Percentiles rank a stretch among this genome's conserved stretches.
phyloP scores from a whole-genome alignment of 805 yeast species.

The Danielozyma ontarioensis region DNA sequence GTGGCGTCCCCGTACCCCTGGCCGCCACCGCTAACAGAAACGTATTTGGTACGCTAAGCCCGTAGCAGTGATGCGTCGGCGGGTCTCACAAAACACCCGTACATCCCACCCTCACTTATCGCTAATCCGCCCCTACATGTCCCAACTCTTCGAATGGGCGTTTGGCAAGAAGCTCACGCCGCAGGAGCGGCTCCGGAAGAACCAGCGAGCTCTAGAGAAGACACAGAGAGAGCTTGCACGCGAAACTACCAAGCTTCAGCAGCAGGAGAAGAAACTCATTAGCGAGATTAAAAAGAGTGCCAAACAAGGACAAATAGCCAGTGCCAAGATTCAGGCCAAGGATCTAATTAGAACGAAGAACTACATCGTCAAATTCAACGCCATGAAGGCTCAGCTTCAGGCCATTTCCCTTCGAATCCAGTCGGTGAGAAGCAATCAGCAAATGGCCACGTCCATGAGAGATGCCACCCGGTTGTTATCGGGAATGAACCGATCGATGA shows the following conservation, averaged over 20 bases:
- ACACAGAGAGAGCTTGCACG: constrained; percentile 91
- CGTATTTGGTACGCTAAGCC: too few relatives aligned
- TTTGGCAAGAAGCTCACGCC: constrained; percentile 93
- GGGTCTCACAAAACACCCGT: too few relatives aligned
- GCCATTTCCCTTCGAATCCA: constrained; percentile 91
- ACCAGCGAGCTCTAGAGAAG: constrained; percentile 90
- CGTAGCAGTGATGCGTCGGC: too few relatives aligned
- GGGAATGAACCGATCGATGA: constrained; percentile 87
- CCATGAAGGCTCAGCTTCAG: constrained; percentile 92
- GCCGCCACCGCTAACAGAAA: too few relatives aligned
- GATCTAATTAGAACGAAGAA: constrained; percentile 87
- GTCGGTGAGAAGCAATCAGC: constrained; percentile 87
- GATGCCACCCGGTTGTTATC: constrained; percentile 84
- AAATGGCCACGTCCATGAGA: constrained; percentile 91
- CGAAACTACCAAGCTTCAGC: constrained; percentile 80
- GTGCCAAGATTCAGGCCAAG: constrained; percentile 92
- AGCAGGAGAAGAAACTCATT: constrained; percentile 85
- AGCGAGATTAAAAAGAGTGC: constrained; percentile 88
- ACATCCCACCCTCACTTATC: too few relatives aligned
- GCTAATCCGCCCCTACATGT: too few relatives aligned
- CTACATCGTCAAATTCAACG: constrained; percentile 80
- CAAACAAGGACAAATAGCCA: constrained; percentile 79
- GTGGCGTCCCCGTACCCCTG: too few relatives aligned
- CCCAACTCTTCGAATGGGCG: constrained; percentile 71
- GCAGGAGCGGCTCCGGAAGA: constrained; percentile 89